Evolutionary conservation across 140 eudicot species (phyloP).

Genomic region (Stevia rebaudiana): DNA sequence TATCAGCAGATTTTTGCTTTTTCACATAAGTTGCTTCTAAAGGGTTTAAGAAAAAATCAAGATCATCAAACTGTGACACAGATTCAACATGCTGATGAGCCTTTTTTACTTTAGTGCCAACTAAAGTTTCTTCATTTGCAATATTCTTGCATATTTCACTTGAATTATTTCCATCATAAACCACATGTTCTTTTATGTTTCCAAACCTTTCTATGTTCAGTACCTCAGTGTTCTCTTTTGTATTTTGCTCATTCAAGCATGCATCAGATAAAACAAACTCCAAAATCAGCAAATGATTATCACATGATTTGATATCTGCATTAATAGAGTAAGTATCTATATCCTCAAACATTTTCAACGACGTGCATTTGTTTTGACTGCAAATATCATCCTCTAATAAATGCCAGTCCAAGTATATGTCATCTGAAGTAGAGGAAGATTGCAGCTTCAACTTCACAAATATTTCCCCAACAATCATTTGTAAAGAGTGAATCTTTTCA

Average conservation of each 20-base stretch:
- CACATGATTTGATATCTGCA: constrained; percentile 29
- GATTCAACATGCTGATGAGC: constrained; percentile 35
- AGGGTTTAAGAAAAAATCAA: constrained; percentile 65
- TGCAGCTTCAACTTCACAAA: constrained; percentile 50
- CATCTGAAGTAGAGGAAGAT: constrained; percentile 74
- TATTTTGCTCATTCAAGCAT: constrained; percentile 14
- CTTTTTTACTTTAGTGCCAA: constrained; percentile 23
- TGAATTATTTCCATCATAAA: constrained; percentile 24
- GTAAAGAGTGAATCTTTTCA: constrained; percentile 38
- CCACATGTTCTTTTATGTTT: constrained; percentile 14
- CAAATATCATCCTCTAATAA: constrained; percentile 56
- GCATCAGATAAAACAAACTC: constrained; percentile 57
- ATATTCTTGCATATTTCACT: constrained; percentile 30
- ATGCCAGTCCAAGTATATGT: constrained; percentile 91
- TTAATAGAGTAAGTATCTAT: constrained; percentile 31
- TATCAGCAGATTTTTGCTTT: constrained; percentile 27
- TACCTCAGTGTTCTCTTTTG: constrained; percentile 41
- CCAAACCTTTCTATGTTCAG: constrained; percentile 33
- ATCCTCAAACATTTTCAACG: constrained; percentile 44
- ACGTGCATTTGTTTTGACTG: constrained; percentile 28
- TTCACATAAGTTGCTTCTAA: constrained; percentile 27
- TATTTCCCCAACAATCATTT: constrained; percentile 34
- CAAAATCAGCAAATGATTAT: constrained; percentile 33
- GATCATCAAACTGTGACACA: constrained; percentile 53
- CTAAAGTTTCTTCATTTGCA: constrained; percentile 29